Conservation (phyloP, 352 stramenopile genomes). For the Pythium monospermum region DNA sequence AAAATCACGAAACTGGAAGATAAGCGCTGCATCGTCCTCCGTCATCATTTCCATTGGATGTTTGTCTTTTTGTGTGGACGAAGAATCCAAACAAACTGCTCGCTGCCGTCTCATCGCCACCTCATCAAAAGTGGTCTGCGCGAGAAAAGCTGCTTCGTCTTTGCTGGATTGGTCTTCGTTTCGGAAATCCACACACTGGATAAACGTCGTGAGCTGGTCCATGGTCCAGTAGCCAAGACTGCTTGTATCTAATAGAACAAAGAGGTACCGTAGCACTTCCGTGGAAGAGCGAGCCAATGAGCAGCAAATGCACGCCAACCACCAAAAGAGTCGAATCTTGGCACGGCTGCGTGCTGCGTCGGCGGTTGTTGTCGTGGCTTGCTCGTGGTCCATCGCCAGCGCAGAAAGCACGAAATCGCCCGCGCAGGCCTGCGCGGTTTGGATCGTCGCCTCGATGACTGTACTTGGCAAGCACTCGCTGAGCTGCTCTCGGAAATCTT, state of each 20-base stretch:
- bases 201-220: constrained; percentile 20
- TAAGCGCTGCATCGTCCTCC: neutral
- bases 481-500: constrained; percentile 2
- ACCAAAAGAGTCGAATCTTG: constrained; percentile 13
- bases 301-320: constrained; percentile 34
- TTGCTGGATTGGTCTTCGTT: constrained; percentile 5
- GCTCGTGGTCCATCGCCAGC: neutral
- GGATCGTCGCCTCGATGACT: constrained; percentile 1
- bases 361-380: neutral
- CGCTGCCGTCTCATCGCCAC: neutral
- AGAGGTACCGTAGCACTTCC: constrained; percentile 34
- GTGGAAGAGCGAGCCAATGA: constrained; percentile 18
- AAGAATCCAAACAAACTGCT: neutral
- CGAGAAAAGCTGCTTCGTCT: constrained; percentile 8
- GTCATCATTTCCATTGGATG: neutral
- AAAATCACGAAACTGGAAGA: constrained; percentile 19
- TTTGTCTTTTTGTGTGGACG: neutral
- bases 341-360: neutral
- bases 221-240: constrained; percentile 24
- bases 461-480: neutral
- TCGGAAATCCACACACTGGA: constrained; percentile 2
- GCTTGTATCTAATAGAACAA: constrained; percentile 37
- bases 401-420: constrained; percentile 8
- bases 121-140: constrained; percentile 13
- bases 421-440: neutral